Evolutionary conservation across 345 rosid species (phyloP).

Genomic region (Excoecaria cochinchinensis): DNA sequence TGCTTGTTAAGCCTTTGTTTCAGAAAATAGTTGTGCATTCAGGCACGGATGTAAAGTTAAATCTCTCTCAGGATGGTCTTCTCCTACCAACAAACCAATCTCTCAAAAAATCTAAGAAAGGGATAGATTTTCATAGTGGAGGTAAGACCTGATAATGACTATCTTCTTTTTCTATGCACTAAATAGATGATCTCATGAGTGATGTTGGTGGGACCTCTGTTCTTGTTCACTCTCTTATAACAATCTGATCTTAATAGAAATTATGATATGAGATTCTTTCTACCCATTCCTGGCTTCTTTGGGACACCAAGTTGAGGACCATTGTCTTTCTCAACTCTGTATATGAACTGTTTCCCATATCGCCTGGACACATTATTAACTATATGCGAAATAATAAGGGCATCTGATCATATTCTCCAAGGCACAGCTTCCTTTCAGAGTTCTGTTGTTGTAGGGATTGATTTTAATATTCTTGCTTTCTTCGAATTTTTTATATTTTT

Average conservation of each 20-base stretch:
- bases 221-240: background rate
- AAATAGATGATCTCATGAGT: background rate
- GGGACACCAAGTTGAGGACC: background rate
- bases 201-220: background rate
- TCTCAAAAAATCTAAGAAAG: slow-evolving; percentile 50
- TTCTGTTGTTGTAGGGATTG: background rate
- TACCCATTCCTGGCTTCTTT: background rate
- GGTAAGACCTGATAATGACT: slow-evolving; percentile 41
- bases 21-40: slow-evolving; percentile 65
- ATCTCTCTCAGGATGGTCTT: slow-evolving; percentile 67
- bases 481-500: background rate
- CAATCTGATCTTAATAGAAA: background rate
- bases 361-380: too few relatives aligned
- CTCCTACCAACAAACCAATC: slow-evolving; percentile 64
- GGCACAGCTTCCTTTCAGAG: background rate
- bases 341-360: background rate
- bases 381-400: background rate
- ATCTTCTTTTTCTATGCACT: background rate
- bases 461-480: slow-evolving; percentile 1
- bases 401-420: background rate
- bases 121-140: slow-evolving; percentile 40
- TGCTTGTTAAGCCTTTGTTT: slow-evolving; percentile 76
- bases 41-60: slow-evolving; percentile 60
- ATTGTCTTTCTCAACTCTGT: background rate
- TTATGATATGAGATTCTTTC: background rate